Evolutionary conservation across 768 basidiomycete genomes (phyloP).

Genomic region (Hemileccinum impolitum): DNA sequence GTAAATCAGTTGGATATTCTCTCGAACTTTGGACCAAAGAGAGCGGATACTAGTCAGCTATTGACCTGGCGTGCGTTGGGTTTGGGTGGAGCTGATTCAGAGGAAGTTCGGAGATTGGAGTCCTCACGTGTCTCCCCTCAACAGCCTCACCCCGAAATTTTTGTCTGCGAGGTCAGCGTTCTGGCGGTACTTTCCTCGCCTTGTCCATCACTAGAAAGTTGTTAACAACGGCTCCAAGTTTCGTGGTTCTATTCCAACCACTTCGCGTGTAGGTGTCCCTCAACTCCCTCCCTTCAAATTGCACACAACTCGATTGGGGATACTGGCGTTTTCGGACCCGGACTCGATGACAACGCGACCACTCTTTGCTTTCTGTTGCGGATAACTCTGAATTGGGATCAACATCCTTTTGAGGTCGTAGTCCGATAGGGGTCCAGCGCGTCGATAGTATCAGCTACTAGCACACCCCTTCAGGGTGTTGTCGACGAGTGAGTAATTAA

Average conservation of each 20-base stretch:
- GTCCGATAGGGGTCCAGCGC: background rate
- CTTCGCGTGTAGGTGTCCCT: background rate
- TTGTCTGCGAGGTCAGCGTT: background rate
- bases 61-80: background rate
- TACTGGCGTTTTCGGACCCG: background rate
- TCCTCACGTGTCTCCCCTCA: background rate
- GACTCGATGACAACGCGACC: background rate
- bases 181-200: background rate
- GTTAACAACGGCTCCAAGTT: background rate
- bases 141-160: background rate
- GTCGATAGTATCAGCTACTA: background rate
- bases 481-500: background rate
- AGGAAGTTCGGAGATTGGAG: background rate
- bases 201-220: background rate
- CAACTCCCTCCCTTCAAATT: background rate
- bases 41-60: background rate
- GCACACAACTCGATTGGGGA: background rate
- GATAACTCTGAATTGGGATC: background rate
- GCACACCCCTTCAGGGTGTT: background rate
- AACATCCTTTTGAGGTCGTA: too few relatives aligned
- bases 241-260: background rate
- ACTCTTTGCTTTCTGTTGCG: background rate
- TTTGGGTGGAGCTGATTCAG: background rate
- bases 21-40: background rate
- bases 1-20: constrained; percentile 2